Evolutionary conservation across 306 rosid genomes (phyloP).

Genomic region (Lupinus albus): DNA sequence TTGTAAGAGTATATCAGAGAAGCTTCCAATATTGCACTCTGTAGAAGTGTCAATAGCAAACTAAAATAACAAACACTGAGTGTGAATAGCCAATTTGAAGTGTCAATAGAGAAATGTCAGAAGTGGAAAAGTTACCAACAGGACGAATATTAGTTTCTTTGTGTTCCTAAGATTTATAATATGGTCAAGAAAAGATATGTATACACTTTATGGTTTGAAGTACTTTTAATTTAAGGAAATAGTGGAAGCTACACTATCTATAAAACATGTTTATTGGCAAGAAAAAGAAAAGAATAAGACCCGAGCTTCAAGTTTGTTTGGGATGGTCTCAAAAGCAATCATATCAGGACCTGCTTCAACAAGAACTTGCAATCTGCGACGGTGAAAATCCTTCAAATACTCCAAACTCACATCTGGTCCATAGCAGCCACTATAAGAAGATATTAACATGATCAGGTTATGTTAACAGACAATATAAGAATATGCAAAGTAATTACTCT

Average conservation of each 20-base stretch:
- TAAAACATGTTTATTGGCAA: not conserved
- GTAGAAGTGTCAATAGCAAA: not conserved
- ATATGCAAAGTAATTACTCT: not conserved
- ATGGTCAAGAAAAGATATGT: not conserved
- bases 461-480: not conserved
- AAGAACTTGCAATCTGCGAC: conserved; percentile 79
- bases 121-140: conserved; percentile 1
- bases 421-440: conserved; percentile 63
- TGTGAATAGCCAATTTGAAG: too few species aligned
- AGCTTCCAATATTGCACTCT: not conserved
- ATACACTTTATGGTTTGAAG: not conserved
- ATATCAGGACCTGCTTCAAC: conserved; percentile 80
- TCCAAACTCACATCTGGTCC: conserved; percentile 64
- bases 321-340: conserved; percentile 89
- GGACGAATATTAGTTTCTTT: not conserved
- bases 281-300: conserved; percentile 43
- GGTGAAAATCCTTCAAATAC: conserved; percentile 85
- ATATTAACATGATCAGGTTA: conserved; percentile 6
- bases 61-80: too few species aligned
- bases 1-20: conserved; percentile 7
- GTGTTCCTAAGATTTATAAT: conserved; percentile 1
- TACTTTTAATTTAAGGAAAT: conserved; percentile 2
- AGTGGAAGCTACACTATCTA: not conserved
- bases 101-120: not conserved
- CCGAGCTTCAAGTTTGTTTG: conserved; percentile 85